Base-by-base conservation (phyloP, 2,329 filamentous ascomycete species). In the Nannizziopsis arthrosporioides region DNA sequence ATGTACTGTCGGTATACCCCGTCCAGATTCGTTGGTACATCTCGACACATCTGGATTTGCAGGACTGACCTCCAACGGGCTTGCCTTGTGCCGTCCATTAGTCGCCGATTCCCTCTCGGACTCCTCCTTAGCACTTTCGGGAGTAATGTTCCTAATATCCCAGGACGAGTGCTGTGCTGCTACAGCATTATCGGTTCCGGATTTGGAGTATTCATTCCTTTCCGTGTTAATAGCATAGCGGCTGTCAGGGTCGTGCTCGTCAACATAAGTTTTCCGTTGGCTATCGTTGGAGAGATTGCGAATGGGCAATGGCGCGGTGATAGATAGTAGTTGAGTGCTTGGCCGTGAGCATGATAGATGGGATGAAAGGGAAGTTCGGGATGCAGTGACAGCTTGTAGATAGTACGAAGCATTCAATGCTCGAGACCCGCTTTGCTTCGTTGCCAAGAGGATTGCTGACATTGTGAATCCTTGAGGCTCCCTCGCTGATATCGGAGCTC, bases 191-290 rank as follows among this genome's bases (percentile, higher is more conserved):
- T 80, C 85, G 0, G 77, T 77, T 2, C 78, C 83, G 43, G 78
- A 80, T 60, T 82, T 78, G 49, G 78, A 77, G 65, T 81, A 78
- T 61, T 93, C 85, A 47, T 74, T 78, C 2, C 75, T 66, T 31
- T 77, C 72, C 0, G 83, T 79, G 50, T 82, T 77, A 31, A 93
- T 73, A 2, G 73, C 73, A 53, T 82, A 74, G 44, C 78, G 75
- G 59, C 81, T 73, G 9, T 53, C 51, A 2, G 36, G 46, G 41
- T 52, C 46, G 12, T 43, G 18, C n/a, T 48, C 46, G 34, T 48
- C 40, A 4, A 43, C 34, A 27, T 50, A 38, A 9, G 42, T 50
- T 12, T 32, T 42, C 30, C 19, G 42, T 10, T 45, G 36, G 31
- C 18, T 31, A 17, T 27, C 45, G 42, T 35, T 44, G 15, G 41